Evolutionary conservation across 257 asterid genomes (phyloP), one percentile per base, ranked within the genome.

Genomic region (Ophiorrhiza pumila): DNA sequence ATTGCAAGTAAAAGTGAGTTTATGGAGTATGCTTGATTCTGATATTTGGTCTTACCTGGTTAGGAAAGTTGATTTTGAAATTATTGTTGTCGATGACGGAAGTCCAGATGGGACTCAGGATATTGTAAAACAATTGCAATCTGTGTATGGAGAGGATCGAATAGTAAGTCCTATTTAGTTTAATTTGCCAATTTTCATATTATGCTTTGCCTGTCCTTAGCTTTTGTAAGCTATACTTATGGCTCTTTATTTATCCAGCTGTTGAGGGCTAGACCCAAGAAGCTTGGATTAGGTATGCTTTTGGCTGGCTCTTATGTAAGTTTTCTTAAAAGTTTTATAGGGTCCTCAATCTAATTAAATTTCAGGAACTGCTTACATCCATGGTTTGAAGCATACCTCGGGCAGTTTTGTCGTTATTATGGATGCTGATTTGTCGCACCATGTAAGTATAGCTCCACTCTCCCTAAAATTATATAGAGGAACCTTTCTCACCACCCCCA

Each of bases 31-130:
- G 35, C 53, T 46, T 69, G 18, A 34, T 7, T 64, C 64, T 59
- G 58, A 72, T 27, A 12, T 58, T 77, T 53, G 47, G 34, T 71
- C 57, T 73, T 69, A 39, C 71, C 77, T 79, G 77, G 59, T 78
- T 83, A 95, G 99, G 87, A 86, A 84, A 83, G 85, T 86, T 61
- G 77, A 95, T 81, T 94, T 95, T 80, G 99, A 95, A 84, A 83
- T 95, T 73, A 90, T 95, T 64, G 86, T 95, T 27, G 99, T 95
- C 78, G 99, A 94, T 83, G 99, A 94, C 78, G 99, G 99, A 82
- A 91, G 98, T 83, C 98, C 99, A 41, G 99, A 95, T 65, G 99
- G 99, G 76, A 95, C 99, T 69, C 99, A 91, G 78, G 98, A 95
- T 63, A 86, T 91, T 73, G 92, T 95, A 69, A 86, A 87, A 83